Conservation (phyloP, 371 early-diverging fungal genomes). For the Capniomyces stellatus region DNA sequence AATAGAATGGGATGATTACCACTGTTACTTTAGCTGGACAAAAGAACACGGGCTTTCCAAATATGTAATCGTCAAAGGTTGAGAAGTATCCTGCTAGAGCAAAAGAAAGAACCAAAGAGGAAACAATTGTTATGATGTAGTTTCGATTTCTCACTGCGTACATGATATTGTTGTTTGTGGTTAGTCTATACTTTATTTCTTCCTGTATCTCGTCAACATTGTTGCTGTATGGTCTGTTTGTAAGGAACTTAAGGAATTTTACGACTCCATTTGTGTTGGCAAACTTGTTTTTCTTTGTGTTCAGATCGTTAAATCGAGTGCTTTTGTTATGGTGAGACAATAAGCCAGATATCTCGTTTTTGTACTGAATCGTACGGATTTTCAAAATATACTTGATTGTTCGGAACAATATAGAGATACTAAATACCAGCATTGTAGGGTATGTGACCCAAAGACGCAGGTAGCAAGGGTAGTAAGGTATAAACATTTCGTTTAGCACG, state of each 20-base stretch:
- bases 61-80: background rate
- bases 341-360: background rate
- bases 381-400: background rate
- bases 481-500: background rate
- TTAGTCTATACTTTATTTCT: background rate
- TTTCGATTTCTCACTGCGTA: background rate
- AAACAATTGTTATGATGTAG: background rate
- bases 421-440: background rate
- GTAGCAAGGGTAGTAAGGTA: conserved; percentile 2
- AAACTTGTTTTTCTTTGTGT: background rate
- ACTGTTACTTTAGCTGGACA: background rate
- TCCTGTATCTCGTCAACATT: background rate
- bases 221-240: background rate
- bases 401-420: background rate
- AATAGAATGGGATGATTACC: conserved; percentile 1
- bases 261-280: background rate
- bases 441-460: conserved; percentile 3
- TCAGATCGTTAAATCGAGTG: background rate
- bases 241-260: background rate
- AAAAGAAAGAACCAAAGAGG: background rate
- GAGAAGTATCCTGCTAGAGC: background rate
- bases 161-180: background rate
- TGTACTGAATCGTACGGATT: background rate
- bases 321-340: background rate
- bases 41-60: background rate